Evolutionary conservation across 1,284 basidiomycete species (phyloP), one percentile per base, ranked within the genome.

Genomic region (Rhodotorula sp.): DNA sequence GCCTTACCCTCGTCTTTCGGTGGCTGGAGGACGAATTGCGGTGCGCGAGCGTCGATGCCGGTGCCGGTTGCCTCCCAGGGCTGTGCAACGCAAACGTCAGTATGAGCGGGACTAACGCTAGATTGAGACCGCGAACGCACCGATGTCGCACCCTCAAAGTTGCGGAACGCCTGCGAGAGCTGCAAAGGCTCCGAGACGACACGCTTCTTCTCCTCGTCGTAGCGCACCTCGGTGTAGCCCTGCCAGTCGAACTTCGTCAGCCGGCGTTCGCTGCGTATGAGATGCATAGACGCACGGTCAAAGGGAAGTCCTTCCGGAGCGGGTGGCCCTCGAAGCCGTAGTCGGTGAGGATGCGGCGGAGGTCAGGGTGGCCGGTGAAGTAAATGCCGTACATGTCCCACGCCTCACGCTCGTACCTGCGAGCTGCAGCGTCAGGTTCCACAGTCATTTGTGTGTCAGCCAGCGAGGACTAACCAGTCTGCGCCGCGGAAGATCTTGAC

Each of bases 301-400:
- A 82, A 26, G 94, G 95, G 86, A 98, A 99, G 81, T 99, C 95
- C 81, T 99, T 99, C 75, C 96, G 87, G 69, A 99, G 82, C 20
- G 95, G 95, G 80, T 99, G 94, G 34, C 96, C 96, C 82, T 99
- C 96, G 80, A 99, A 99, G 64, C 93, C 95, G 80, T 99, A 99
- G 82, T 99, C 96, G 60, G 96, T 99, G 77, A 99, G 84, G 81
- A 99, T 95, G 69, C 96, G 89, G 74, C 95, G 91, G 88, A 99
- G 85, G 81, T 99, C 96, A 22, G 95, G 96, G 82, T 99, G 96
- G 60, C 89, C 90, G 69, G 88, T 86, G 84, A 99, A 99, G 85
- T 95, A 97, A 67, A 99, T 91, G 66, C 96, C 96, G 80, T 85
- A 99, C 83, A 99, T 86, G 83, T 99, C 96, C 92, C 94, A 99